Base-by-base conservation (phyloP, 495 filamentous ascomycete species). In the Podospora conica region DNA sequence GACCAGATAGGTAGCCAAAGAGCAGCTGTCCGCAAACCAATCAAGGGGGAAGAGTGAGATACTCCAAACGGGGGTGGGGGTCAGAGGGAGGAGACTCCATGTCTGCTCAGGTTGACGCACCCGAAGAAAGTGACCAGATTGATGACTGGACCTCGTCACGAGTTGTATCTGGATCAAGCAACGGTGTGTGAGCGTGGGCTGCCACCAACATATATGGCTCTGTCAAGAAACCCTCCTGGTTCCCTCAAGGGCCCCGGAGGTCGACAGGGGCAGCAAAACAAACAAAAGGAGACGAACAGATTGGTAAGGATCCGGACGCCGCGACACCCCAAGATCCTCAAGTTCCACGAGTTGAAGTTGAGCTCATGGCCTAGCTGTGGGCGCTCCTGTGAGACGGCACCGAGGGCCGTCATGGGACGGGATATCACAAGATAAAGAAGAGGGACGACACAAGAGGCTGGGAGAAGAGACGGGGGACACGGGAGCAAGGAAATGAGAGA, bases 1-100 rank as follows among this genome's bases (percentile, higher is more conserved):
- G 31, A 89, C 90, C 8, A 92, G 75, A 75, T 83, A 88, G 75
- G 75, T 83, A 88, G 53, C 91, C 91, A 67, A 94, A 93, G 29
- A 83, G 77, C 11, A 92, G 70, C 72, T 93, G 91, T 31, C 91
- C 91, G 58, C 91, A 53, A 1, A 75, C 71, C 1, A 69, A 73
- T 3, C 71, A n/a, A 72, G 22, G 28, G 20, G 27, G 15, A 1
- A 53, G 54, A 9, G 28, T 18, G 27, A n/a, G 15, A n/a, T 31
- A 18, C 10, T 20, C 11, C 15, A 5, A 0, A 3, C 53, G 6
- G 27, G 22, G 6, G 6, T 22, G 22, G 6, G 22, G 18, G 33
- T 65, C 20, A n/a, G 22, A 57, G 11, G 22, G 25, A 7, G 10
- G 53, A 24, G 22, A 8, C 1, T 21, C n/a, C n/a, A n/a, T n/a